Evolutionary conservation across 805 yeast genomes (phyloP), one percentile per base, ranked within the genome.

Genomic region (Nakazawaea populi): DNA sequence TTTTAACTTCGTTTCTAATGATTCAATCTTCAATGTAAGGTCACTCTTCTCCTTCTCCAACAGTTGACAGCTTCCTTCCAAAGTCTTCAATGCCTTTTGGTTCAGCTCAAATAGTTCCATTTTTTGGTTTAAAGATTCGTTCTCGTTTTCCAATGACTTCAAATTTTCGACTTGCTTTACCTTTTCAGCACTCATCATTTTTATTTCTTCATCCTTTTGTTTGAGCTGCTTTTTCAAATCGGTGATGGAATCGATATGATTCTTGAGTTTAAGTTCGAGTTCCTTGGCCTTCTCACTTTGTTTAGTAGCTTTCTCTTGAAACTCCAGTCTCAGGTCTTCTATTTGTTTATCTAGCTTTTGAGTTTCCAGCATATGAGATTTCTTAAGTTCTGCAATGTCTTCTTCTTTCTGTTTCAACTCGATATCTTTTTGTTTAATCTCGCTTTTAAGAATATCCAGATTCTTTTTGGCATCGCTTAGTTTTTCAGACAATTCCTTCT

Each of bases 381-480:
- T 30, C 52, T 35, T 29, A 28, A 32, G 44, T 28, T 30, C 10
- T 4, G 32, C 11, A 12, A 34, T 14, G 4, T 28, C 31, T 10
- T 37, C 32, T 29, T 35, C 52, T 48, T 38, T 49, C 14, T 4
- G 18, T 40, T 29, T 36, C n/a, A 42, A 30, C 4, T 11, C 9
- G 34, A 11, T 14, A 11, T 31, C 24, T 10, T 4, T 34, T 11
- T 43, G 10, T 32, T 27, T 10, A 11, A 29, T 4, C 11, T 44
- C 12, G 4, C 37, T 29, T 45, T 49, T 28, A 6, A 18, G 8
- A 5, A 28, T 18, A 31, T 48, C 12, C 44, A 28, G 44, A 29
- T 45, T 48, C 10, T 48, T 45, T 34, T 56, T 37, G n/a, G 37
- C 43, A 18, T 51, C 55, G 6, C 49, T 37, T 18, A 46, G 34